Evolutionary conservation across 2,329 filamentous ascomycete genomes (phyloP), one percentile per base, ranked within the genome.

Genomic region (Curvularia hawaiiensis): DNA sequence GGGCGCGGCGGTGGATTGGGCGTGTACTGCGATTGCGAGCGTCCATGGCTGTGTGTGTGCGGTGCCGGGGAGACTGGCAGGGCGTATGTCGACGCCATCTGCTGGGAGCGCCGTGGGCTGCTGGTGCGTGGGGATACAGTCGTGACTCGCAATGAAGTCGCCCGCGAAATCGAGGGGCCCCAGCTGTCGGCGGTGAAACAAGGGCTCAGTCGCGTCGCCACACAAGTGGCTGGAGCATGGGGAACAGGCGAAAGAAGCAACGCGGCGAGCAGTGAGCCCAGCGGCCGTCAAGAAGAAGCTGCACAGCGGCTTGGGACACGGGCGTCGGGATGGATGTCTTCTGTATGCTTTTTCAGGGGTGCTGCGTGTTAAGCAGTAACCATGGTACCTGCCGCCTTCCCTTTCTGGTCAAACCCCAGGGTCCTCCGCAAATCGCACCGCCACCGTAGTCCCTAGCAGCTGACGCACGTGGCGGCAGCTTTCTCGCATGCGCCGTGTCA

Each of bases 21-120:
- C 31, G 69, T 61, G 52, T 70, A 70, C 43, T 78, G 75, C 41
- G 77, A 76, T 54, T 75, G 77, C 35, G 71, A 74, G 57, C 78
- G 76, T 65, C 69, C 72, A 71, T 76, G 73, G 64, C 65, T 67
- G 59, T 74, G 72, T 33, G 70, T 39, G 48, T 73, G 73, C 54
- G 70, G 68, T 16, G 69, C 65, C 51, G 65, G 57, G 54, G 71
- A 68, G 44, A 72, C 58, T 48, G 79, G 78, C 61, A 80, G 72
- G 44, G 78, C 78, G 73, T 80, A 80, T 56, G 76, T 78, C 56
- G 78, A 79, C 59, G 78, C 78, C 79, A 81, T 81, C 41, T 54
- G 55, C 60, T 63, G 56, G 41, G 46, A 55, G 51, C 59, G 60
- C 58, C 52, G 59, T 59, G 61, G 64, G 61, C 40, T 52, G 56